Evolutionary conservation across 108 stramenopile genomes (phyloP).

Genomic region (Skeletonema tropicum): DNA sequence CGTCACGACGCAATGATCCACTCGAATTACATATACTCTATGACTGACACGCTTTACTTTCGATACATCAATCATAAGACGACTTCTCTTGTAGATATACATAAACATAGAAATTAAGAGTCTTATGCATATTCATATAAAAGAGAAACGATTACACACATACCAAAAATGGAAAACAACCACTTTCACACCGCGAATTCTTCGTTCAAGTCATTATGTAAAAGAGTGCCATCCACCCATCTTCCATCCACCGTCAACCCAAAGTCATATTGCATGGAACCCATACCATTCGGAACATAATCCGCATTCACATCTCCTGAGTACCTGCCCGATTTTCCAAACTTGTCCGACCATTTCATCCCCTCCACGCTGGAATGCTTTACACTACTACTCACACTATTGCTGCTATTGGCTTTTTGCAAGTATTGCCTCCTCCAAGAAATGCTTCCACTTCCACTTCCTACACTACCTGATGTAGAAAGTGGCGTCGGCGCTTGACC

Average conservation of each 20-base stretch:
- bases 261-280: conserved; percentile 2
- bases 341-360: neutral
- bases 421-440: neutral
- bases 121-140: no score
- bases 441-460: neutral
- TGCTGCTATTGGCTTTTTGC: neutral
- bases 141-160: no score
- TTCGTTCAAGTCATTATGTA: neutral
- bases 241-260: neutral
- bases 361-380: neutral
- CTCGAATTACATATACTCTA: no score
- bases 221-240: conserved; percentile 1
- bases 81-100: no score
- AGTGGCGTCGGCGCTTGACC: neutral
- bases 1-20: no score
- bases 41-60: no score
- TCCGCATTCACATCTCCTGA: neutral
- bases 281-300: neutral
- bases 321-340: neutral
- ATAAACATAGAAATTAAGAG: no score
- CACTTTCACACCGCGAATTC: neutral
- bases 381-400: neutral
- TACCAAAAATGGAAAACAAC: neutral
- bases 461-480: neutral
- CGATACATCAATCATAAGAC: no score